These are phyloP conservation scores for Trypethelium eluteriae DNA, from an alignment of 495 filamentous ascomycete genomes.

Conservation along the genomic window DNA sequence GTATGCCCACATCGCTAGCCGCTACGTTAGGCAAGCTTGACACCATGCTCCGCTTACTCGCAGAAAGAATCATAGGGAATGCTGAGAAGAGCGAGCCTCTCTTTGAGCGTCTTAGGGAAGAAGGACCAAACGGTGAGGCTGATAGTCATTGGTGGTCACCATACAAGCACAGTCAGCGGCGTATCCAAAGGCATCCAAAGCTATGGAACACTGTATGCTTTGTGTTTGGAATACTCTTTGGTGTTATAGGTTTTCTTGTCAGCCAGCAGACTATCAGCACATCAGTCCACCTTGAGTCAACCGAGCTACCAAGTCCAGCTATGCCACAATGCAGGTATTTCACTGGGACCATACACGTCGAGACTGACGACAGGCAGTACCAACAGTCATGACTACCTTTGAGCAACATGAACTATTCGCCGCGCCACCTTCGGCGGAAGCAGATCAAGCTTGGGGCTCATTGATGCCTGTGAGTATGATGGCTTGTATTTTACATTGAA, in stretches of 20 bases:
- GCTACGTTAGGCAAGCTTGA: slow-evolving; percentile 1
- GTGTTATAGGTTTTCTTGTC: slow-evolving; percentile 5
- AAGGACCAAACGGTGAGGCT: neutral
- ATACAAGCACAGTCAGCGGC: slow-evolving; percentile 9
- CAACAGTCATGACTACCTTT: slow-evolving; percentile 13
- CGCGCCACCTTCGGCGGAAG: slow-evolving; percentile 13
- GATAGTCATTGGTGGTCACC: slow-evolving; percentile 2
- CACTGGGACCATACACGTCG: slow-evolving; percentile 1
- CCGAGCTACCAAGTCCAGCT: slow-evolving; percentile 6
- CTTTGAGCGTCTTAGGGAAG: neutral
- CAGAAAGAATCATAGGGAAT: neutral
- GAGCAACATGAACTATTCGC: slow-evolving; percentile 19
- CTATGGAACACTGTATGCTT: slow-evolving; percentile 9
- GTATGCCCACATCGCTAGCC: slow-evolving; percentile 4
- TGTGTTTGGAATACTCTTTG: slow-evolving; percentile 3
- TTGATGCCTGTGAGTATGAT: slow-evolving; percentile 10
- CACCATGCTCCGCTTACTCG: neutral
- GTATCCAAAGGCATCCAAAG: slow-evolving; percentile 2
- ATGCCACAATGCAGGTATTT: slow-evolving; percentile 8
- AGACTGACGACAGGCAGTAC: slow-evolving; percentile 6
- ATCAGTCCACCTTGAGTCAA: slow-evolving; percentile 6
- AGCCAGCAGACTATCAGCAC: slow-evolving; percentile 5
- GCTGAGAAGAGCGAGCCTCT: slow-evolving; percentile 9
- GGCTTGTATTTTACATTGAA: neutral
- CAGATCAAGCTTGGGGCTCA: slow-evolving; percentile 20